Evolutionary conservation across 164 flowering plant species (phyloP).

Genomic region (Annona cherimola): DNA sequence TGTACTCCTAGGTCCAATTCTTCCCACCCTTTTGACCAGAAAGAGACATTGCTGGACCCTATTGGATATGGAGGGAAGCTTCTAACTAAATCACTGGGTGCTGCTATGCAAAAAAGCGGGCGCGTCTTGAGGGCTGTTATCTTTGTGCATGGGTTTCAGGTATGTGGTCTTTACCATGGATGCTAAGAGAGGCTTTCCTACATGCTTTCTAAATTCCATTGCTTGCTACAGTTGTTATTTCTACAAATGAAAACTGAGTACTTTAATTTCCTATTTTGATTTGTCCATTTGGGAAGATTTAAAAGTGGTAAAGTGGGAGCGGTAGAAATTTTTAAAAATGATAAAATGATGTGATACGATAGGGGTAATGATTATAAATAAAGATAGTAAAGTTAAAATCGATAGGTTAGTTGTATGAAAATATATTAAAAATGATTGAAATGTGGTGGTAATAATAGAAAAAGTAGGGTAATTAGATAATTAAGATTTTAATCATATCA

Average conservation of each 20-base stretch:
- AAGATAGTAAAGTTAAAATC: no score
- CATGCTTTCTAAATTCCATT: neutral
- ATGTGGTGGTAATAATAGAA: no score
- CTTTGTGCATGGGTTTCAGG: constrained; percentile 99
- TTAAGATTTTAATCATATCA: no score
- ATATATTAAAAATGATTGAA: no score
- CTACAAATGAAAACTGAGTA: neutral
- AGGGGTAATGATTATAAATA: no score
- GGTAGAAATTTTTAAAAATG: no score
- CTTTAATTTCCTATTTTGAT: no score
- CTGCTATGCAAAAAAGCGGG: constrained; percentile 32
- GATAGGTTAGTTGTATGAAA: no score
- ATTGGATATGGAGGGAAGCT: constrained; percentile 25
- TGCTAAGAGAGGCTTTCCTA: neutral
- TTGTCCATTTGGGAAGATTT: no score
- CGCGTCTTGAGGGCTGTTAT: constrained; percentile 70
- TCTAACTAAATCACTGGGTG: constrained; percentile 27
- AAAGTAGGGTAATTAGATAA: no score
- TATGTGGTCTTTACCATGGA: constrained; percentile 22
- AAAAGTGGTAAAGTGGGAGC: no score
- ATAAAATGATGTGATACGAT: no score
- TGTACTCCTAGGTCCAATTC: constrained; percentile 58
- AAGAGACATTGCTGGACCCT: constrained; percentile 27
- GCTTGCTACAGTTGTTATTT: neutral
- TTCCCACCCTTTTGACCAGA: constrained; percentile 37